Evolutionary conservation across 495 filamentous ascomycete species (phyloP).

Genomic region (Podospora bellae-mahoneyi): DNA sequence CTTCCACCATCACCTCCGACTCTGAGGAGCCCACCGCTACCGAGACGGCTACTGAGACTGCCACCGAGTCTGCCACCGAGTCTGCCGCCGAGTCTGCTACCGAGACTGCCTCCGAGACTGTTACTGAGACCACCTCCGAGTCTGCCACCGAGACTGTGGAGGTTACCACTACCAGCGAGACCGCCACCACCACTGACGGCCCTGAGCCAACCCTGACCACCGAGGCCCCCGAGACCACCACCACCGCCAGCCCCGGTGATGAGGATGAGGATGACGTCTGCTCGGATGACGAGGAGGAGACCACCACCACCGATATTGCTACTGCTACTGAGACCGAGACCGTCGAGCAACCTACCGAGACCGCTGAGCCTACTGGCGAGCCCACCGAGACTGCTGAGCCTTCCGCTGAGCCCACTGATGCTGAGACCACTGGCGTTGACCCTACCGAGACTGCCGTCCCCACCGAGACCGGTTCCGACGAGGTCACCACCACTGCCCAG

Average conservation of each 20-base stretch:
- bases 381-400: not conserved
- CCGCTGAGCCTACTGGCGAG: not conserved
- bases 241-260: conserved; percentile 29
- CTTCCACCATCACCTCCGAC: conserved; percentile 7
- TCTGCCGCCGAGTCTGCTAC: conserved; percentile 1
- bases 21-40: conserved; percentile 18
- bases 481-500: not conserved
- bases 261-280: conserved; percentile 18
- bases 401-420: conserved; percentile 6
- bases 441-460: conserved; percentile 8
- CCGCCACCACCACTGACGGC: conserved; percentile 7
- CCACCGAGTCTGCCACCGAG: not conserved
- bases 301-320: conserved; percentile 11
- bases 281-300: conserved; percentile 14
- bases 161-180: not conserved
- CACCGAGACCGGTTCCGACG: not conserved
- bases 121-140: not conserved
- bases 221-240: conserved; percentile 9
- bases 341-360: not conserved
- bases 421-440: not conserved
- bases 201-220: conserved; percentile 5
- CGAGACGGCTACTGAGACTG: not conserved
- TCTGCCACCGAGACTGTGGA: not conserved
- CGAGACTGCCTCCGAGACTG: not conserved
- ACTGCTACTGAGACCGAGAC: conserved; percentile 20